These are phyloP conservation scores for Venturia carpophila DNA, from an alignment of 2,329 filamentous ascomycete species.

Conservation along the genomic window DNA sequence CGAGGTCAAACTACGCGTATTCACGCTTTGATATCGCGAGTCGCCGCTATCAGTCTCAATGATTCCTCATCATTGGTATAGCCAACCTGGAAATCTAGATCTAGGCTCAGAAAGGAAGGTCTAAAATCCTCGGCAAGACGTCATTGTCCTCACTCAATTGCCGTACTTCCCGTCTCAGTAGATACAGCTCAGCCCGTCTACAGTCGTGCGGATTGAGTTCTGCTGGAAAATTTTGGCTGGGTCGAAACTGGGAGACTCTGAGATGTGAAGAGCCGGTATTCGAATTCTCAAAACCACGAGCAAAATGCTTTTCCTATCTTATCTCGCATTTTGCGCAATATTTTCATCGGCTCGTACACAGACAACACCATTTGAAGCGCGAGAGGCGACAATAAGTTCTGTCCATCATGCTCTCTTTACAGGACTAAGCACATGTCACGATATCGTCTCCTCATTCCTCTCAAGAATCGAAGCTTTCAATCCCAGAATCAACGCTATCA, in stretches of 20 bases:
- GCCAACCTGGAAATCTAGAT: too few relatives aligned
- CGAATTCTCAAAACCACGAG: background rate
- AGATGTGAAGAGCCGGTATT: too few relatives aligned
- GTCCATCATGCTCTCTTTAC: constrained; percentile 50
- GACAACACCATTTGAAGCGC: constrained; percentile 38
- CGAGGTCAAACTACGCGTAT: too few relatives aligned
- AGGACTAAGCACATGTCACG: constrained; percentile 46
- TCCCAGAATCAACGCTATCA: constrained; percentile 6
- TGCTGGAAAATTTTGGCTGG: too few relatives aligned
- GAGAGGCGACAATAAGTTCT: constrained; percentile 51
- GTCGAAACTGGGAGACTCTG: too few relatives aligned
- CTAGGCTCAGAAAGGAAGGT: constrained; percentile 6
- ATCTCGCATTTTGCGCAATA: background rate
- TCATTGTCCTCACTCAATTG: background rate
- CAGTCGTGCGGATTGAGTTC: too few relatives aligned
- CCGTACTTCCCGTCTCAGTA: background rate
- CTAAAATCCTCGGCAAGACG: background rate
- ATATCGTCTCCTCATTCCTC: constrained; percentile 48
- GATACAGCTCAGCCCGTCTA: background rate
- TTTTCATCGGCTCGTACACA: background rate
- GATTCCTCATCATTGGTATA: too few relatives aligned
- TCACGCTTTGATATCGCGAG: too few relatives aligned
- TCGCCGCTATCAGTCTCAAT: too few relatives aligned
- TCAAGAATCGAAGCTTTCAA: constrained; percentile 23
- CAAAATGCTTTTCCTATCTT: background rate